Evolutionary conservation across 129 eudicot genomes (phyloP).

Genomic region (carrot (Daucus carota)): DNA sequence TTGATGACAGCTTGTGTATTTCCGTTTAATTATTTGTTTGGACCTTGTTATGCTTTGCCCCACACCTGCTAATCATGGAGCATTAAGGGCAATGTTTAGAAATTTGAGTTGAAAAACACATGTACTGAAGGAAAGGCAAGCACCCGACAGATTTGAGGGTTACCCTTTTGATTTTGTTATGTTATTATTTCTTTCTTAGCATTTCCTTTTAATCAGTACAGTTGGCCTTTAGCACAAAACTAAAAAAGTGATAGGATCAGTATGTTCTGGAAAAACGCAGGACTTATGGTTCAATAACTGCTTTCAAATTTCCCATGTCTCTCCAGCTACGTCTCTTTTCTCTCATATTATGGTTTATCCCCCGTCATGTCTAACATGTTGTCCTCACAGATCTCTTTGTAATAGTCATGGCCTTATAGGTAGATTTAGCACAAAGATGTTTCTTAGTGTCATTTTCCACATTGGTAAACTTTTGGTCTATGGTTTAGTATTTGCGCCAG

Average conservation of each 20-base stretch:
- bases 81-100: neutral
- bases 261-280: neutral
- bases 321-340: neutral
- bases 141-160: neutral
- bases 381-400: neutral
- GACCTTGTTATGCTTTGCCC: neutral
- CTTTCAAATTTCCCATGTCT: neutral
- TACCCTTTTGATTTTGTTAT: no score
- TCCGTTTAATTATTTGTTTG: neutral
- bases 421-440: neutral
- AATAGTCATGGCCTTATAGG: neutral
- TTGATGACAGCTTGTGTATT: neutral
- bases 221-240: neutral
- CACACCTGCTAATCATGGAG: neutral
- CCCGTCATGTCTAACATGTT: neutral
- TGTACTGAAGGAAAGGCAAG: neutral
- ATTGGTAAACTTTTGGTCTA: neutral
- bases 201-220: neutral
- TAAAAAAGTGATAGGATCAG: neutral
- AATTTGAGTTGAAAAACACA: neutral
- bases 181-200: neutral
- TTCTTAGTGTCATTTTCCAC: neutral
- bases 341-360: neutral
- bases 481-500: slow-evolving; percentile 4
- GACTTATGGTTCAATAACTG: neutral